phyloP scores from a whole-genome alignment of 1,139 yeast genomes.

The Yamadazyma sp. region DNA sequence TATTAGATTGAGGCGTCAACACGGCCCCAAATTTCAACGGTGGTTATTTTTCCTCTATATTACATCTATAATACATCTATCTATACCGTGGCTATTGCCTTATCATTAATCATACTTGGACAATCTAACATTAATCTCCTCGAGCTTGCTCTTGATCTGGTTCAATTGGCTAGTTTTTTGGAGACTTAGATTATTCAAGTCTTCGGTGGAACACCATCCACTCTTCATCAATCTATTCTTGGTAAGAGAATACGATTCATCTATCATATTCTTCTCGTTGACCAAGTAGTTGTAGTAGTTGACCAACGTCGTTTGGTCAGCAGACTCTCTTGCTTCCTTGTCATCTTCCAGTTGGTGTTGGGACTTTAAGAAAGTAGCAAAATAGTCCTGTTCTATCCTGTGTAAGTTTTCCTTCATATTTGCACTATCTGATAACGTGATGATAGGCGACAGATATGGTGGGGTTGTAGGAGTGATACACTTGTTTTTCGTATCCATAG shows the following conservation, averaged over 20 bases:
- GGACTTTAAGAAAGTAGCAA: conserved; percentile 20
- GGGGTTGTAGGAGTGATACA: conserved; percentile 29
- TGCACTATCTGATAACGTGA: conserved; percentile 42
- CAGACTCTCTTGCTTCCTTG: conserved; percentile 5
- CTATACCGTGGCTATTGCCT: neutral
- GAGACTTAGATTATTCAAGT: conserved; percentile 40
- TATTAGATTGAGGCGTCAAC: too few species aligned
- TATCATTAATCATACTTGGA: conserved; percentile 13
- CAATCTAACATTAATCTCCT: conserved; percentile 16
- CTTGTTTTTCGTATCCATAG: conserved; percentile 14
- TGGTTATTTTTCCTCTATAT: too few species aligned
- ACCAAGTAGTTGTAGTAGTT: conserved; percentile 18
- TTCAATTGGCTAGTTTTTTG: conserved; percentile 33
- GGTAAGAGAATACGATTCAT: conserved; percentile 39
- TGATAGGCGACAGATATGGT: conserved; percentile 40
- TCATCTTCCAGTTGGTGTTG: conserved; percentile 5
- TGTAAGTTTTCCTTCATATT: conserved; percentile 29
- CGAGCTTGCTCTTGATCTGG: conserved; percentile 34
- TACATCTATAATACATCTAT: conserved; percentile 7
- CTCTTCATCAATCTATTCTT: conserved; percentile 32
- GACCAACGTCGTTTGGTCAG: conserved; percentile 11
- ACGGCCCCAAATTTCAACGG: too few species aligned
- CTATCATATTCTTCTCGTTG: conserved; percentile 25
- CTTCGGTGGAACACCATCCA: conserved; percentile 50
- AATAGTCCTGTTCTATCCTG: conserved; percentile 39